Evolutionary conservation across 768 basidiomycete species (phyloP).

Genomic region (Tylopilus balloui): DNA sequence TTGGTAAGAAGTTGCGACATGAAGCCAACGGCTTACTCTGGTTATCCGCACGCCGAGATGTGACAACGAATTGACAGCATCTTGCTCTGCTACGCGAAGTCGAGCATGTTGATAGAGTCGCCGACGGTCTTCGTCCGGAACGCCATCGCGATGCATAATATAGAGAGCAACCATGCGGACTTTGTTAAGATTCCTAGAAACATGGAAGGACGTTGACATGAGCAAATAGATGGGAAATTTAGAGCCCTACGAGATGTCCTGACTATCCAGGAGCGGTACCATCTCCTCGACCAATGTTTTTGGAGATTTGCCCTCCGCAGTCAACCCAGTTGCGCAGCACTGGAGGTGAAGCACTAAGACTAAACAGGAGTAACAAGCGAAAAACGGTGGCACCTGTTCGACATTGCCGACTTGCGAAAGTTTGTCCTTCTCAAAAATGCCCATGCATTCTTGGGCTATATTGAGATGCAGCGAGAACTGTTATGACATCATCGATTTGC

Average conservation of each 20-base stretch:
- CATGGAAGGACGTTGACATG: neutral
- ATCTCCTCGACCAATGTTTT: constrained; percentile 96
- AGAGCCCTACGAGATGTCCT: constrained; percentile 67
- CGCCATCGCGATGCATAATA: constrained; percentile 91
- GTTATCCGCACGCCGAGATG: constrained; percentile 80
- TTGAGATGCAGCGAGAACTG: constrained; percentile 95
- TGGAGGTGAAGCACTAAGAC: constrained; percentile 30
- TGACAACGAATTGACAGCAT: constrained; percentile 83
- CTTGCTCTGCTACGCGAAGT: constrained; percentile 82
- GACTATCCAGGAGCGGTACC: constrained; percentile 91
- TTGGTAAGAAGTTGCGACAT: neutral
- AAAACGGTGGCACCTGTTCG: constrained; percentile 62
- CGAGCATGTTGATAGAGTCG: constrained; percentile 94
- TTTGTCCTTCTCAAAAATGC: constrained; percentile 83
- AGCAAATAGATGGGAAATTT: neutral
- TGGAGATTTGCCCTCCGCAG: constrained; percentile 89
- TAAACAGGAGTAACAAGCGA: neutral
- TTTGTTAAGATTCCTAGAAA: constrained; percentile 77
- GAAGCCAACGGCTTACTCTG: constrained; percentile 50
- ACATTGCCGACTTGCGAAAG: constrained; percentile 79
- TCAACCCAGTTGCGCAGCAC: constrained; percentile 92
- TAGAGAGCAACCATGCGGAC: constrained; percentile 95
- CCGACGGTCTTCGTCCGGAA: constrained; percentile 96
- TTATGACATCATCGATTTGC: neutral
- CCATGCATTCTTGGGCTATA: constrained; percentile 98